Conservation (phyloP, 371 early-diverging fungal genomes). For the Lichtheimia corymbifera region DNA sequence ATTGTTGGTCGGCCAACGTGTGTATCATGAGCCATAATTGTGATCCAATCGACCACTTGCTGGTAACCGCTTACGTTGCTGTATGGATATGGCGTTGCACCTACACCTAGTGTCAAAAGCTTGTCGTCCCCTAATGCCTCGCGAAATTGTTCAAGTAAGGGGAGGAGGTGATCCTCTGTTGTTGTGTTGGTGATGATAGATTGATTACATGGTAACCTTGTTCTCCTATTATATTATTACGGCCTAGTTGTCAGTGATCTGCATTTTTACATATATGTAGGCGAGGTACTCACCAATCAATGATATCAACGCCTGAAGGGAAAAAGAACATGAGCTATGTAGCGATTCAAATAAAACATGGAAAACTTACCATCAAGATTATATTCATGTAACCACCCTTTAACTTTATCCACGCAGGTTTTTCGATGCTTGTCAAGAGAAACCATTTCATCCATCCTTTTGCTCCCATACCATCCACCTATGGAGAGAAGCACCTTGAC, state of each 20-base stretch:
- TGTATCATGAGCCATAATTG: conserved; percentile 6
- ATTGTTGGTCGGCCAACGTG: conserved; percentile 3
- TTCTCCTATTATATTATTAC: not conserved
- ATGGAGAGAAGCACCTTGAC: conserved; percentile 71
- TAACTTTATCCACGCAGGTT: conserved; percentile 27
- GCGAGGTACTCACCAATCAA: conserved; percentile 3
- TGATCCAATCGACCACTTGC: conserved; percentile 7
- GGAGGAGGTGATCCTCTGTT: not conserved
- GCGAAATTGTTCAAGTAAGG: not conserved
- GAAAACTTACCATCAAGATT: conserved; percentile 16
- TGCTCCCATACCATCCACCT: conserved; percentile 79
- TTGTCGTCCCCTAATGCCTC: not conserved
- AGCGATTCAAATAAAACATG: no score
- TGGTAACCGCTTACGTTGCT: not conserved
- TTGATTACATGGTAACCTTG: not conserved
- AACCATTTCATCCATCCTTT: conserved; percentile 59
- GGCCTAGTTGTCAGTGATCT: not conserved
- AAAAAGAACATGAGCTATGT: no score
- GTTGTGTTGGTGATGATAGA: not conserved
- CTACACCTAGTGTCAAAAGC: conserved; percentile 4
- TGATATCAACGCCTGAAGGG: conserved; percentile 3
- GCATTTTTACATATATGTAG: not conserved
- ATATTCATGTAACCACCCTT: conserved; percentile 17
- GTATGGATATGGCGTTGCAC: not conserved
- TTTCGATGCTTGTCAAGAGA: conserved; percentile 35